Evolutionary conservation across 2,329 filamentous ascomycete species (phyloP).

Genomic region (Claviceps africana): DNA sequence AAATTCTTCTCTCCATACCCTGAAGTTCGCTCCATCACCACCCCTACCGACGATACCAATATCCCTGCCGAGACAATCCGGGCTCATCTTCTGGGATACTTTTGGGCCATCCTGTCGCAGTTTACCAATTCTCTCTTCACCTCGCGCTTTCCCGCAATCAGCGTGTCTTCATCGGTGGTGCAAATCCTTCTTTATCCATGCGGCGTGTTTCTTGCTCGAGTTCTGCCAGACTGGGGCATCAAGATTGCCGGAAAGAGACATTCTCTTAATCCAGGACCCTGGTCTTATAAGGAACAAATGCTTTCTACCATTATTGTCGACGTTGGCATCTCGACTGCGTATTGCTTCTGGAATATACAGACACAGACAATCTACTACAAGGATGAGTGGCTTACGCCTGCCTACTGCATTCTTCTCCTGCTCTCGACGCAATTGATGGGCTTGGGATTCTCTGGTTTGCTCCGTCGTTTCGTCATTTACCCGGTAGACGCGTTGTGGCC

Average conservation of each 20-base stretch:
- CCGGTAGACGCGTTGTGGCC: slow-evolving; percentile 39
- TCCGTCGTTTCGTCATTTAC: slow-evolving; percentile 36
- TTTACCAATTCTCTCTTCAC: slow-evolving; percentile 8
- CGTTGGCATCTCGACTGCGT: slow-evolving; percentile 26
- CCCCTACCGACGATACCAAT: slow-evolving; percentile 15
- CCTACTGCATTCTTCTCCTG: slow-evolving; percentile 31
- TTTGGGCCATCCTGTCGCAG: slow-evolving; percentile 11
- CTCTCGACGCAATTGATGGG: slow-evolving; percentile 39
- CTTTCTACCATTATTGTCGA: slow-evolving; percentile 46
- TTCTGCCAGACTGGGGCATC: slow-evolving; percentile 31
- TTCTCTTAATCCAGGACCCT: slow-evolving; percentile 37
- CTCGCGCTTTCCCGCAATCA: slow-evolving; percentile 8
- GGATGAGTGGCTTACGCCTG: slow-evolving; percentile 24
- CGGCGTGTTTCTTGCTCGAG: slow-evolving; percentile 27
- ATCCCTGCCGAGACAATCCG: slow-evolving; percentile 16
- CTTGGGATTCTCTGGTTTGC: slow-evolving; percentile 38
- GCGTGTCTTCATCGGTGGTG: slow-evolving; percentile 2
- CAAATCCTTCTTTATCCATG: slow-evolving; percentile 33
- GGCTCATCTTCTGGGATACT: slow-evolving; percentile 15
- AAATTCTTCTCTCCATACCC: slow-evolving; percentile 14
- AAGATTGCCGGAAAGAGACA: slow-evolving; percentile 26
- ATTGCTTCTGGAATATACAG: not conserved
- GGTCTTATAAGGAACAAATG: slow-evolving; percentile 46
- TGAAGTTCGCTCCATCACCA: slow-evolving; percentile 15
- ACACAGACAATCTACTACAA: slow-evolving; percentile 30